Evolutionary conservation across 495 filamentous ascomycete species (phyloP).

Genomic region (Aspergillus cavernicola): DNA sequence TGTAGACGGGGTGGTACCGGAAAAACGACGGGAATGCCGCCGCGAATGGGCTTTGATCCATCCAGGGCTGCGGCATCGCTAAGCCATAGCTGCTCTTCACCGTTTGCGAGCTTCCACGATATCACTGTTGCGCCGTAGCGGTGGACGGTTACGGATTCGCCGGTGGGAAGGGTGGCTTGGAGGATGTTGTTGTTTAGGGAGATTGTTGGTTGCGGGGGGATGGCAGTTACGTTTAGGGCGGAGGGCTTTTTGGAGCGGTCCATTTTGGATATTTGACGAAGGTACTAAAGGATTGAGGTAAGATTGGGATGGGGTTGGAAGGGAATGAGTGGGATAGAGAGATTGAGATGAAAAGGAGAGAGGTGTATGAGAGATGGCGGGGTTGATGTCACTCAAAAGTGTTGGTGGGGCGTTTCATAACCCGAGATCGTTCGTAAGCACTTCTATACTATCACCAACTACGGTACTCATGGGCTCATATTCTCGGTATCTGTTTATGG

Average conservation of each 20-base stretch:
- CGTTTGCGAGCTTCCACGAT: conserved; percentile 80
- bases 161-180: conserved; percentile 71
- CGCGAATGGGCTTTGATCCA: conserved; percentile 59
- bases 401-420: not conserved
- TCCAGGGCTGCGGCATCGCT: conserved; percentile 70
- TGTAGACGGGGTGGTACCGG: conserved; percentile 58
- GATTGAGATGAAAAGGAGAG: no score
- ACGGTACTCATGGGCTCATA: no score
- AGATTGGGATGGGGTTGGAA: not conserved
- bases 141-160: conserved; percentile 80
- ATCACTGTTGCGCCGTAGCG: conserved; percentile 90
- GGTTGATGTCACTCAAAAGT: not conserved
- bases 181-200: conserved; percentile 66
- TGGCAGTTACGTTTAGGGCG: conserved; percentile 65
- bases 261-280: conserved; percentile 40
- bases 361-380: not conserved
- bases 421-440: no score
- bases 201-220: conserved; percentile 62
- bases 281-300: not conserved
- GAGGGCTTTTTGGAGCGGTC: conserved; percentile 79
- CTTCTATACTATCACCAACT: no score
- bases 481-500: no score
- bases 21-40: conserved; percentile 89
- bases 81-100: conserved; percentile 84
- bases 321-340: not conserved